phyloP scores from a whole-genome alignment of 2,329 filamentous ascomycete species.

The Chaetomium strumarium region DNA sequence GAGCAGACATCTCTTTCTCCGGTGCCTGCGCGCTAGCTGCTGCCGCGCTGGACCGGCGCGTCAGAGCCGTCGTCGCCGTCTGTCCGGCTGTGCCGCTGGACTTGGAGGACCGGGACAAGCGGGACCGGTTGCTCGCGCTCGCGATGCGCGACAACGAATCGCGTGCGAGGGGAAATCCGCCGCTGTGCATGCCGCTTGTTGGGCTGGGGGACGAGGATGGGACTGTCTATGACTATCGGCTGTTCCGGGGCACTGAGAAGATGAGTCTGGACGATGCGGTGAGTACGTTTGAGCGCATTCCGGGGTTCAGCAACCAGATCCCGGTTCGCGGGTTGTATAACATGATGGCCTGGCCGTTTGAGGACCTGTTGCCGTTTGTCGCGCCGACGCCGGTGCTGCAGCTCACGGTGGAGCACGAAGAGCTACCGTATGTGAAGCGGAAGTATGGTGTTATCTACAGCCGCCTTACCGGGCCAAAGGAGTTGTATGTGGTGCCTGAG shows the following conservation, averaged over 20 bases:
- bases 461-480: neutral
- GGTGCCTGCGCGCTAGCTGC: neutral
- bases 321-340: too few species aligned
- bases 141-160: neutral
- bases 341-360: too few species aligned
- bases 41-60: neutral
- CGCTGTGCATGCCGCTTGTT: too few species aligned
- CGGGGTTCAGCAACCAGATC: too few species aligned
- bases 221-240: too few species aligned
- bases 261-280: too few species aligned
- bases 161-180: neutral
- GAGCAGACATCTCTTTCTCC: too few species aligned
- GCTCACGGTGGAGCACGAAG: neutral
- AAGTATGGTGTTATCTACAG: neutral
- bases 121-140: neutral
- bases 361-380: neutral
- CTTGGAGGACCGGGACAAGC: neutral
- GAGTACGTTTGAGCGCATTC: too few species aligned
- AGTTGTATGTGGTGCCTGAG: neutral
- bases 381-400: neutral
- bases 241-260: too few species aligned
- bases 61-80: neutral
- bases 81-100: neutral
- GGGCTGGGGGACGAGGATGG: too few species aligned
- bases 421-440: neutral